A percentile compares a stretch with the other conserved stretches of the same genome.
Evolutionary conservation across 257 asterid genomes (phyloP).

Genomic region (Primulina tabacum): DNA sequence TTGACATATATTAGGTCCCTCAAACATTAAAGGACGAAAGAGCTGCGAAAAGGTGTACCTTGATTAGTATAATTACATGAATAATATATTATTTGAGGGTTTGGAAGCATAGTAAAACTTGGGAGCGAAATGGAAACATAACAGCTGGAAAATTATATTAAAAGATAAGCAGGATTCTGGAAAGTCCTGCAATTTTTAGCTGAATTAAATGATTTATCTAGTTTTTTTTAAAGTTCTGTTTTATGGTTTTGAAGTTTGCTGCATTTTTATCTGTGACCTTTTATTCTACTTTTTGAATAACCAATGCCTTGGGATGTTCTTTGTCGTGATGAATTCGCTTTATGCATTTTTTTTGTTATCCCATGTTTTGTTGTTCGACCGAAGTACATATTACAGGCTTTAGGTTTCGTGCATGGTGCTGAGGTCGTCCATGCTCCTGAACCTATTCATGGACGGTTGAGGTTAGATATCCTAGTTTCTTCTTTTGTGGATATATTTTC

Average conservation of each 20-base stretch:
- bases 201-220: too few species aligned
- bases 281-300: conserved; percentile 2
- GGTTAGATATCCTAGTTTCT: conserved; percentile 38
- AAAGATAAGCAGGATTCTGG: too few species aligned
- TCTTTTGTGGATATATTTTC: background rate
- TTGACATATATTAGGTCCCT: too few species aligned
- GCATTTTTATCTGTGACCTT: background rate
- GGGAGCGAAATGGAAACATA: too few species aligned
- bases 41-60: too few species aligned
- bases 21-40: too few species aligned
- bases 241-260: background rate
- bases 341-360: conserved; percentile 6
- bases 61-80: too few species aligned
- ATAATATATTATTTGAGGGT: too few species aligned
- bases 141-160: too few species aligned
- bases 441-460: conserved; percentile 93
- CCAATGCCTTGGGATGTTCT: conserved; percentile 6
- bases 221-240: background rate
- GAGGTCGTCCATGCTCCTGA: conserved; percentile 77
- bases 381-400: conserved; percentile 52
- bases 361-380: conserved; percentile 17
- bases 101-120: too few species aligned
- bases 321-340: conserved; percentile 1
- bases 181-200: too few species aligned
- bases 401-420: conserved; percentile 95